These are phyloP conservation scores for Ustilago shanxiensis DNA, from an alignment of 1,284 basidiomycete genomes.

Conservation along the genomic window DNA sequence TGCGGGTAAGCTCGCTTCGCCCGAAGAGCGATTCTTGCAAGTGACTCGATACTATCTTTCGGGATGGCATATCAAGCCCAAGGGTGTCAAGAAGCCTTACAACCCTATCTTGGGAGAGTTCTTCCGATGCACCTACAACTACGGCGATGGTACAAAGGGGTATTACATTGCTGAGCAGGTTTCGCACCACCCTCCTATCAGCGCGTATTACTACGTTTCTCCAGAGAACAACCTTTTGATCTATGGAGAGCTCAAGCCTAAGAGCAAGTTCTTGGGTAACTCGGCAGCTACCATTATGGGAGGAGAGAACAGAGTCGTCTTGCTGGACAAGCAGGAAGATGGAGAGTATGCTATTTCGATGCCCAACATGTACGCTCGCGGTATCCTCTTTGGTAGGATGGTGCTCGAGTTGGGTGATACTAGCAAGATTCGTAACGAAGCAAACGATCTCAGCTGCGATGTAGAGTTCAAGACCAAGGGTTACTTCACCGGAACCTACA, in stretches of 20 bases:
- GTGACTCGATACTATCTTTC: slow-evolving; percentile 95
- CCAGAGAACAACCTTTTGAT: slow-evolving; percentile 85
- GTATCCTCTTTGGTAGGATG: slow-evolving; percentile 98
- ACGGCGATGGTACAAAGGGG: slow-evolving; percentile 88
- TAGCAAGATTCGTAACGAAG: slow-evolving; percentile 86
- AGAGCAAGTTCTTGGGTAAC: slow-evolving; percentile 95
- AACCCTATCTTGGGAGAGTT: slow-evolving; percentile 98
- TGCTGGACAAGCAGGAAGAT: slow-evolving; percentile 65
- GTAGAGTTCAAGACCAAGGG: slow-evolving; percentile 99
- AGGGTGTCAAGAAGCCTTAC: slow-evolving; percentile 99
- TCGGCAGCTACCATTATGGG: slow-evolving; percentile 78
- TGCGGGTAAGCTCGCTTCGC: slow-evolving; percentile 80
- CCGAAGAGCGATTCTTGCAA: slow-evolving; percentile 90
- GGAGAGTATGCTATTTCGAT: slow-evolving; percentile 67
- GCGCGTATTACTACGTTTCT: slow-evolving; percentile 95
- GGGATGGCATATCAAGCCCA: slow-evolving; percentile 99
- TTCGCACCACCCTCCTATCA: slow-evolving; percentile 93
- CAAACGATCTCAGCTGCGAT: slow-evolving; percentile 81
- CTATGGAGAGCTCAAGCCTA: slow-evolving; percentile 93
- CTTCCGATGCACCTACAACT: slow-evolving; percentile 95
- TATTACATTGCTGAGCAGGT: slow-evolving; percentile 96
- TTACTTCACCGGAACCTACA: slow-evolving; percentile 97
- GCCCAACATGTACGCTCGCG: slow-evolving; percentile 81
- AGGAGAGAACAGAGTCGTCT: slow-evolving; percentile 79
- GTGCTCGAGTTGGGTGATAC: slow-evolving; percentile 94